Evolutionary conservation across 495 filamentous ascomycete species (phyloP).

Genomic region (Penicillium taxi): DNA sequence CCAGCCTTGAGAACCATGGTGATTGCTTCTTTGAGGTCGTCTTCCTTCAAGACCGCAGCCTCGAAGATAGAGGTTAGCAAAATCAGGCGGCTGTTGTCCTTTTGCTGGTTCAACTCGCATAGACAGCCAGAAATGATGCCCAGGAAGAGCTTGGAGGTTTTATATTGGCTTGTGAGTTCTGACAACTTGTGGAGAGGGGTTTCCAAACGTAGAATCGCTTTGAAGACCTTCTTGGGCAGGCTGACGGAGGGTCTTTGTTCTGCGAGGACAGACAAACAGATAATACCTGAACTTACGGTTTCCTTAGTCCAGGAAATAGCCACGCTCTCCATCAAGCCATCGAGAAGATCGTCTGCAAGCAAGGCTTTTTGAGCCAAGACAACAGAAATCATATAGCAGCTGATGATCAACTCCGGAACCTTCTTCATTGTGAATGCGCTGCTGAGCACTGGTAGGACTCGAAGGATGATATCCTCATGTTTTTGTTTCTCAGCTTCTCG

Average conservation of each 20-base stretch:
- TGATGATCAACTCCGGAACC: constrained; percentile 67
- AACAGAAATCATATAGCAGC: constrained; percentile 82
- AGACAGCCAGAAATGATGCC: constrained; percentile 62
- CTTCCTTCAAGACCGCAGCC: constrained; percentile 50
- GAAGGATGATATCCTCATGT: constrained; percentile 68
- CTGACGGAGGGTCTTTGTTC: constrained; percentile 54
- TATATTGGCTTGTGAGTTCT: constrained; percentile 55
- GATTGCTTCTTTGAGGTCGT: constrained; percentile 53
- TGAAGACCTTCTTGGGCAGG: constrained; percentile 60
- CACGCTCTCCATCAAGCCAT: constrained; percentile 79
- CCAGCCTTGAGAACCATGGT: constrained; percentile 48
- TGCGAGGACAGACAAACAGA: constrained; percentile 71
- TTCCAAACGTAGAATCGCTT: constrained; percentile 56
- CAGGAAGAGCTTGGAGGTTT: constrained; percentile 64
- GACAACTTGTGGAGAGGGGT: constrained; percentile 49
- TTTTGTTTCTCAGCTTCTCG: constrained; percentile 58
- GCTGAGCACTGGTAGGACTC: constrained; percentile 66
- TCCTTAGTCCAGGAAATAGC: constrained; percentile 64
- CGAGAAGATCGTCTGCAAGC: constrained; percentile 64
- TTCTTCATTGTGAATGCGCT: constrained; percentile 65
- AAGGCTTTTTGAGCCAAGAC: constrained; percentile 73
- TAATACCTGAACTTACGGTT: constrained; percentile 62
- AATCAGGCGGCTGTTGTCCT: constrained; percentile 47
- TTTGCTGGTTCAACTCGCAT: constrained; percentile 53
- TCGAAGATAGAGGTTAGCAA: constrained; percentile 55